Percentiles rank a stretch among this genome's conserved stretches.
Evolutionary conservation across 768 basidiomycete genomes (phyloP).

Genomic region (Mrakia gelida): DNA sequence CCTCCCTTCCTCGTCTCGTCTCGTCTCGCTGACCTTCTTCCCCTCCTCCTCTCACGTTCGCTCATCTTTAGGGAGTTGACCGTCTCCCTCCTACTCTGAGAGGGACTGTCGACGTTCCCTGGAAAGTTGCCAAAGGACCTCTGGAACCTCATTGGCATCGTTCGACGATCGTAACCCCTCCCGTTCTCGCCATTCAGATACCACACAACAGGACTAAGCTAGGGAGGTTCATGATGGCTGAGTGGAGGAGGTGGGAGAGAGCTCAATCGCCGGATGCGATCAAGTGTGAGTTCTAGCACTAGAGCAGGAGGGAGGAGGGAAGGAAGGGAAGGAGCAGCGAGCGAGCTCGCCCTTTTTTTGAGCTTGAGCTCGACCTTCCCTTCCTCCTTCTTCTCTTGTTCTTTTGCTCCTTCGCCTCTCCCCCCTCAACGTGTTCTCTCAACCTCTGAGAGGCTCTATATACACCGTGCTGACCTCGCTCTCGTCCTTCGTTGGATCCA

Average conservation of each 20-base stretch:
- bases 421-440: too few relatives aligned
- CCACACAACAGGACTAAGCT: slow-evolving; percentile 9
- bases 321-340: neutral
- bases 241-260: slow-evolving; percentile 18
- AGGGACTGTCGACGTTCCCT: neutral
- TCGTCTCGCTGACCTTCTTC: neutral
- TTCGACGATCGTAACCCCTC: slow-evolving; percentile 10
- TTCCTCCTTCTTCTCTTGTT: neutral
- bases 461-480: neutral
- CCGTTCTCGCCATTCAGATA: neutral
- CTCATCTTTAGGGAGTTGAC: slow-evolving; percentile 5
- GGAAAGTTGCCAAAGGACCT: neutral
- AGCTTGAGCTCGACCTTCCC: neutral
- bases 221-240: slow-evolving; percentile 21
- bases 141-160: slow-evolving; percentile 16
- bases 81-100: neutral
- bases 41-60: neutral
- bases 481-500: neutral
- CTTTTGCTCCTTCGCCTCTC: neutral
- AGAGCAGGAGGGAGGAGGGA: neutral
- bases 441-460: too few relatives aligned
- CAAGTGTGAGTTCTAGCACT: neutral
- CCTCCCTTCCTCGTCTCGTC: neutral
- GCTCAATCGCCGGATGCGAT: neutral
- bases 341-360: slow-evolving; percentile 1